A percentile compares a stretch with the other conserved stretches of the same genome.
These are phyloP conservation scores for Anthracocystis walkeri DNA, from an alignment of 1,284 basidiomycete genomes.

Conservation along the genomic window DNA sequence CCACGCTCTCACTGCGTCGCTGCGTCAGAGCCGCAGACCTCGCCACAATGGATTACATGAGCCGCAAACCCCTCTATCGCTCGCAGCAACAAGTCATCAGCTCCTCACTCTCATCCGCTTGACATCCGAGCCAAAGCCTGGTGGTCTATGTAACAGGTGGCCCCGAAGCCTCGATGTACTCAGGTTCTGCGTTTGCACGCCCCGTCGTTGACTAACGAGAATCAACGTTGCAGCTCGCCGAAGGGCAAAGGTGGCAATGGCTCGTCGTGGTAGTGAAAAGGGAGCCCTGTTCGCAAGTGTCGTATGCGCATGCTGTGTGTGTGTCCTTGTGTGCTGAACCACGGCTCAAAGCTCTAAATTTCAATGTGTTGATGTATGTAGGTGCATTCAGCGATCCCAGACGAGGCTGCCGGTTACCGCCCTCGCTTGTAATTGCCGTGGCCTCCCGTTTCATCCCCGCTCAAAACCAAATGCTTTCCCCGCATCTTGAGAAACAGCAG, in stretches of 20 bases:
- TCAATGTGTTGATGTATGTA: background rate
- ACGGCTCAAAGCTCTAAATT: background rate
- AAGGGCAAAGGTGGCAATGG: no score
- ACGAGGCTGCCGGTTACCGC: slow-evolving; percentile 4
- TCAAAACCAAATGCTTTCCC: slow-evolving; percentile 6
- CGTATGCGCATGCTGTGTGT: no score
- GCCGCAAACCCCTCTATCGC: background rate
- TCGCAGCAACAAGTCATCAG: background rate
- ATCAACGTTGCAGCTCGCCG: no score
- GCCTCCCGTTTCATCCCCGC: background rate
- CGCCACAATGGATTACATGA: slow-evolving; percentile 4
- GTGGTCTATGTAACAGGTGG: no score
- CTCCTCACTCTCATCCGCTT: background rate
- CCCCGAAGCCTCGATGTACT: no score
- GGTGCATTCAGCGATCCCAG: background rate
- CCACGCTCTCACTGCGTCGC: background rate
- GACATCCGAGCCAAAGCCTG: background rate
- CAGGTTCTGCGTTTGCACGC: no score
- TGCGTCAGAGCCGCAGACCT: background rate
- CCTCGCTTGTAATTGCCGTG: background rate
- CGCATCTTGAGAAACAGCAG: background rate
- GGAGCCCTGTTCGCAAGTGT: no score
- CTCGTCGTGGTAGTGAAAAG: no score
- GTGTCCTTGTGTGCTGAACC: background rate
- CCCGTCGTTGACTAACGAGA: no score